These are phyloP conservation scores for Podospora appendiculata DNA, from an alignment of 495 filamentous ascomycete genomes.

Conservation along the genomic window DNA sequence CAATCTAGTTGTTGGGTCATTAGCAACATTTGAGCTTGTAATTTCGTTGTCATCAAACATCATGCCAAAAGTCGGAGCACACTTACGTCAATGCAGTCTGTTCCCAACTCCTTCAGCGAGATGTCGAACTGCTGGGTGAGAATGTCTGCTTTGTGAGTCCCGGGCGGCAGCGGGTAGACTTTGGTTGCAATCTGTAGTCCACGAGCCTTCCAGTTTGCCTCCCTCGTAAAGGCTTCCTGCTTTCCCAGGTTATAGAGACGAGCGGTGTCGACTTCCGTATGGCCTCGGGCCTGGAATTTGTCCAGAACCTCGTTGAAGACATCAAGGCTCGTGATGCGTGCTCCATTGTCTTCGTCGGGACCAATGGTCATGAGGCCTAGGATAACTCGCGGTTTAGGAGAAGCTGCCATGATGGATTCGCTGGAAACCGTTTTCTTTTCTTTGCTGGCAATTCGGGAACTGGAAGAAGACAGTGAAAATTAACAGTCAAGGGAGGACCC, in stretches of 20 bases:
- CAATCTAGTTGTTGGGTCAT: slow-evolving; percentile 35
- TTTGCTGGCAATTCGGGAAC: too few species aligned
- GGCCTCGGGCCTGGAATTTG: slow-evolving; percentile 54
- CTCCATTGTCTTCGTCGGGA: slow-evolving; percentile 21
- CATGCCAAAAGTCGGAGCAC: neutral
- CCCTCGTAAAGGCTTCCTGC: slow-evolving; percentile 68
- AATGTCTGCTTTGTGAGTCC: slow-evolving; percentile 16
- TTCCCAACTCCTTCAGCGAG: slow-evolving; percentile 58
- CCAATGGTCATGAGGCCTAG: slow-evolving; percentile 46
- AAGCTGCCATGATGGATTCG: neutral
- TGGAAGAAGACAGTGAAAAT: too few species aligned
- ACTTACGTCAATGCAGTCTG: slow-evolving; percentile 55
- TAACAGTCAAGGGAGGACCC: too few species aligned
- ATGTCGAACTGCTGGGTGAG: slow-evolving; percentile 39
- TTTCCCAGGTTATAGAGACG: slow-evolving; percentile 61
- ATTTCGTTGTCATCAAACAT: neutral
- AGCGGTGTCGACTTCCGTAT: slow-evolving; percentile 61
- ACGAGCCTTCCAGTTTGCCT: slow-evolving; percentile 65
- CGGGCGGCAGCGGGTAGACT: slow-evolving; percentile 26
- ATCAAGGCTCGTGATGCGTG: slow-evolving; percentile 52
- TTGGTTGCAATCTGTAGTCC: slow-evolving; percentile 74
- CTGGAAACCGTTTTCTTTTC: too few species aligned
- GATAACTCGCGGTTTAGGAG: slow-evolving; percentile 35
- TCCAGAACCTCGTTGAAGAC: slow-evolving; percentile 56
- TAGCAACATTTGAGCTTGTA: neutral